phyloP scores from a whole-genome alignment of 352 stramenopile species.

The Phytopythium vexans region DNA sequence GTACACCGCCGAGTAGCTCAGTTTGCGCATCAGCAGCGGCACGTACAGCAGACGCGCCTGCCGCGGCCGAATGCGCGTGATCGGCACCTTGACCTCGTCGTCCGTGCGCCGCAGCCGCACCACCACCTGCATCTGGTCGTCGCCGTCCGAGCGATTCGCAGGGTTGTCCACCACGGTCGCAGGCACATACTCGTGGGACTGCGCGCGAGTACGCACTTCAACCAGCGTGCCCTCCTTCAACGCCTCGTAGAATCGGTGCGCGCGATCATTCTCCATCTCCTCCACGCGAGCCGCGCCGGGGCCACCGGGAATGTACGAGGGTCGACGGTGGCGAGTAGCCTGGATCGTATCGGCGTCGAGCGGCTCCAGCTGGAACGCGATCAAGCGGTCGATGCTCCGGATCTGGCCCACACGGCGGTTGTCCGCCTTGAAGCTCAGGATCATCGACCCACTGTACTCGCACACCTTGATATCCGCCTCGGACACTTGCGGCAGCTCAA shows the following conservation, averaged over 20 bases:
- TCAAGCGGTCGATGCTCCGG: conserved; percentile 81
- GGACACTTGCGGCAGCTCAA: conserved; percentile 53
- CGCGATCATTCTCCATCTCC: conserved; percentile 29
- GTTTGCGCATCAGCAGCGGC: conserved; percentile 76
- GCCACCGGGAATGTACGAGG: conserved; percentile 53
- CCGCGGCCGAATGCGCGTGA: conserved; percentile 59
- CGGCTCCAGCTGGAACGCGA: conserved; percentile 82
- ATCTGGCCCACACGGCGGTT: conserved; percentile 82
- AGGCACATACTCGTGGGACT: conserved; percentile 72
- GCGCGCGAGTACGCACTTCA: conserved; percentile 63
- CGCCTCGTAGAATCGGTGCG: conserved; percentile 52
- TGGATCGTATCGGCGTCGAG: conserved; percentile 65
- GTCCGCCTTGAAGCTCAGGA: conserved; percentile 86
- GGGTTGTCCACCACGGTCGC: conserved; percentile 56
- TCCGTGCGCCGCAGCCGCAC: conserved; percentile 68
- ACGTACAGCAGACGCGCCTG: conserved; percentile 78
- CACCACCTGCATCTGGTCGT: conserved; percentile 48
- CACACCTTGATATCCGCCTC: conserved; percentile 85
- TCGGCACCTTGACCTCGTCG: conserved; percentile 69
- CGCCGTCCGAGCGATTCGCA: conserved; percentile 18
- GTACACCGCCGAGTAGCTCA: conserved; percentile 86
- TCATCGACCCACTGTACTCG: conserved; percentile 84
- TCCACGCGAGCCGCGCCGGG: conserved; percentile 24
- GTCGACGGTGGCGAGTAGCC: conserved; percentile 69
- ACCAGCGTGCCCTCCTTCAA: conserved; percentile 61